Evolutionary conservation across 768 basidiomycete genomes (phyloP).

Genomic region (Termitomyces sp.): DNA sequence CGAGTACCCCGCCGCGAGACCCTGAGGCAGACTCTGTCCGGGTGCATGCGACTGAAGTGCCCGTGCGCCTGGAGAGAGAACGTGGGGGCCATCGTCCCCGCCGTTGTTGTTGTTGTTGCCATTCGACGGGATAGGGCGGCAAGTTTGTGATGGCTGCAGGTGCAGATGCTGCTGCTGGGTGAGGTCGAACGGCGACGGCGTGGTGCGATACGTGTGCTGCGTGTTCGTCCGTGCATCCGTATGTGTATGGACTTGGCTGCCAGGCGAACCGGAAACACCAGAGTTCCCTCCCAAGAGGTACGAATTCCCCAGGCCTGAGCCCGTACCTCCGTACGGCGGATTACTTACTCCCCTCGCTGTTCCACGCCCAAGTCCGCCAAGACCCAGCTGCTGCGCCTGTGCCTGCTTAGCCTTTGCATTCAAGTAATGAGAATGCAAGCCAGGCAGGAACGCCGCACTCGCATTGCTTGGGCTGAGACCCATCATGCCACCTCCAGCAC

Average conservation of each 20-base stretch:
- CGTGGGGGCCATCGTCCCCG: constrained; percentile 20
- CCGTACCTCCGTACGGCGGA: constrained; percentile 16
- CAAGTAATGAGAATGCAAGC: constrained; percentile 60
- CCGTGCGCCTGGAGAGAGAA: constrained; percentile 63
- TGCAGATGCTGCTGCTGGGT: constrained; percentile 29
- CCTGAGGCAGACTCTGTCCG: constrained; percentile 87
- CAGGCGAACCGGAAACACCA: constrained; percentile 22
- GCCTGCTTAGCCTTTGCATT: constrained; percentile 39
- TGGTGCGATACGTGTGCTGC: constrained; percentile 33
- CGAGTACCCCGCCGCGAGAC: constrained; percentile 86
- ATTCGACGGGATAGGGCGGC: constrained; percentile 24
- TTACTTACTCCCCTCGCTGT: constrained; percentile 24
- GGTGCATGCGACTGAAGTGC: constrained; percentile 86
- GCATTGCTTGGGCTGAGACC: constrained; percentile 61
- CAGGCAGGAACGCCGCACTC: constrained; percentile 76
- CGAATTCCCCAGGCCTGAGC: not conserved
- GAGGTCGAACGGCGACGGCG: constrained; percentile 39
- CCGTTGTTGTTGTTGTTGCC: constrained; percentile 1
- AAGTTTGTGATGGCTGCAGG: constrained; percentile 22
- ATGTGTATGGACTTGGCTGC: constrained; percentile 29
- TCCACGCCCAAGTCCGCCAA: constrained; percentile 24
- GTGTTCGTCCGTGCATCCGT: constrained; percentile 31
- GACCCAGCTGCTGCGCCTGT: constrained; percentile 24
- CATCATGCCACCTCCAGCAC: constrained; percentile 31
- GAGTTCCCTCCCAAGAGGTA: not conserved